Evolutionary conservation across 1,139 yeast species (phyloP).

Genomic region (Saccharomyces hybrid): DNA sequence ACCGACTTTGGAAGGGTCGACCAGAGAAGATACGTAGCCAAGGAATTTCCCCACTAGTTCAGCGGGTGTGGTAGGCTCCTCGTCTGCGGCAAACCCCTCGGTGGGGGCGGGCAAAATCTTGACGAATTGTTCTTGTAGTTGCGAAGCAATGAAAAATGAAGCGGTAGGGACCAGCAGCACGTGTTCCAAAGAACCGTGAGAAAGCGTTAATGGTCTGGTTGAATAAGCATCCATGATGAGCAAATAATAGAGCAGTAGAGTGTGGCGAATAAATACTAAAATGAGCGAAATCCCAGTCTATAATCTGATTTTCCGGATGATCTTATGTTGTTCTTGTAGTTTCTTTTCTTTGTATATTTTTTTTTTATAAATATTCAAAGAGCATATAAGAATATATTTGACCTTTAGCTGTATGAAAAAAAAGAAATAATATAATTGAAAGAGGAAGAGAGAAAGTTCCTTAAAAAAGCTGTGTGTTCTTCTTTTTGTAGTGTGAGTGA

Average conservation of each 20-base stretch:
- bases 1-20: constrained; percentile 42
- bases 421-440: not conserved
- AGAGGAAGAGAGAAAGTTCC: not conserved
- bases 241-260: not conserved
- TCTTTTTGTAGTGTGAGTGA: not conserved
- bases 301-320: not conserved
- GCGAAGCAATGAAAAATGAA: constrained; percentile 72
- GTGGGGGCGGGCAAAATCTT: constrained; percentile 69
- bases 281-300: not conserved
- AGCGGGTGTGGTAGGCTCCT: constrained; percentile 82
- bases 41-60: constrained; percentile 81
- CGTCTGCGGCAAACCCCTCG: constrained; percentile 78
- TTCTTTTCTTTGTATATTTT: not conserved
- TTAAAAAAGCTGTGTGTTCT: not conserved
- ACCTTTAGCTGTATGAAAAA: not conserved
- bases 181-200: constrained; percentile 84
- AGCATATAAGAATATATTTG: constrained; percentile 1
- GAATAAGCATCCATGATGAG: constrained; percentile 32
- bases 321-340: not conserved
- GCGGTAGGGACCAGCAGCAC: constrained; percentile 80
- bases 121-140: constrained; percentile 77
- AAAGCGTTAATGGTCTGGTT: constrained; percentile 69
- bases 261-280: constrained; percentile 1
- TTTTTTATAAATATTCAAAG: not conserved
- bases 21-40: constrained; percentile 64